phyloP scores from a whole-genome alignment of 306 rosid genomes.

The Fragaria vesca region DNA sequence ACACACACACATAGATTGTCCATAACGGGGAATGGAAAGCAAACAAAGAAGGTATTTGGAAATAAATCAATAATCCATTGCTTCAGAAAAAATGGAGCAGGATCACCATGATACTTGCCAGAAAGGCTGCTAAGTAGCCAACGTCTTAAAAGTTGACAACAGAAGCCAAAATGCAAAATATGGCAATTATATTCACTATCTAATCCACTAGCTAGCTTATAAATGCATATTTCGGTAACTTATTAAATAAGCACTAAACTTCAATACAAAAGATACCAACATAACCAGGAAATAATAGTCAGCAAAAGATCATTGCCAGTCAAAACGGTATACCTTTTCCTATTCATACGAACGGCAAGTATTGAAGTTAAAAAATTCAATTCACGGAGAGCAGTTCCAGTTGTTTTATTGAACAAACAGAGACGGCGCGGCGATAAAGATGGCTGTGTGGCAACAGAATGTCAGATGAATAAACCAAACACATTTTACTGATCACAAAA shows the following conservation, averaged over 20 bases:
- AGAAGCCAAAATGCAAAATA: background rate
- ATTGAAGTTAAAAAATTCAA: conserved; percentile 88
- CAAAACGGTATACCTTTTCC: conserved; percentile 48
- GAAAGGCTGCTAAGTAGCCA: background rate
- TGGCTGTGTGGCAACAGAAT: conserved; percentile 53
- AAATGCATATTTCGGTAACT: background rate
- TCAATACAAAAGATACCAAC: background rate
- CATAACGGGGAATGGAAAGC: background rate
- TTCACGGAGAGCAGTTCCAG: conserved; percentile 72
- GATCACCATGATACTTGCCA: background rate
- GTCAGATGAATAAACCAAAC: background rate
- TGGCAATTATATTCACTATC: background rate
- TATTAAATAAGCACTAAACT: background rate
- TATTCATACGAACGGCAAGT: conserved; percentile 87
- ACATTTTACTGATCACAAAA: background rate
- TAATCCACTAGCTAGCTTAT: background rate
- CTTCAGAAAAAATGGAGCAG: background rate
- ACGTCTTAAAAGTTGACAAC: background rate
- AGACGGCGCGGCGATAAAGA: conserved; percentile 94
- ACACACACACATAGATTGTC: background rate
- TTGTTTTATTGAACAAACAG: conserved; percentile 76
- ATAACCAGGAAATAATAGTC: too few species aligned
- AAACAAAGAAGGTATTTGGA: background rate
- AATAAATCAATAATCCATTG: background rate
- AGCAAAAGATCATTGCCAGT: background rate